These are phyloP conservation scores for Phoma sp. DNA, from an alignment of 2,329 filamentous ascomycete genomes.

Conservation along the genomic window DNA sequence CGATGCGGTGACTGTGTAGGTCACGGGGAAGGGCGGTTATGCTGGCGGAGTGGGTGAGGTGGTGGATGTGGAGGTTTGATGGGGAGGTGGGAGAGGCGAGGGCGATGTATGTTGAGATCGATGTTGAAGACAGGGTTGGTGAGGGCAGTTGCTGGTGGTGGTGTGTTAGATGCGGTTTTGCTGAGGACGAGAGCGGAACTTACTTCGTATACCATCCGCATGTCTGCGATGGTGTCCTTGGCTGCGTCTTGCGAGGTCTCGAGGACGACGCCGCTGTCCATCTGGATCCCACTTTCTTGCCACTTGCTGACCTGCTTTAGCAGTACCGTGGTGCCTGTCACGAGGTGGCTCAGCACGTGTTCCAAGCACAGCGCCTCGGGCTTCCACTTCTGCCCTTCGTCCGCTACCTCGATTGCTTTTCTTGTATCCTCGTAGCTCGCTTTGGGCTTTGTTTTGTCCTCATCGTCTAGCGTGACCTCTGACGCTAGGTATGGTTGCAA, in stretches of 20 bases:
- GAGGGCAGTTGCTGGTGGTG: conserved; percentile 3
- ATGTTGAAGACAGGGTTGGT: neutral
- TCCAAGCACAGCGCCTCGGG: conserved; percentile 50
- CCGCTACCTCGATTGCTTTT: conserved; percentile 44
- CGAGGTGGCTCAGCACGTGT: conserved; percentile 42
- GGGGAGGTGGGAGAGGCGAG: conserved; percentile 18
- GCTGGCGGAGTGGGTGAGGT: conserved; percentile 47
- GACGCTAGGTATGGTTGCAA: conserved; percentile 64
- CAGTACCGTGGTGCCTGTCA: conserved; percentile 38
- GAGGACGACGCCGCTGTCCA: conserved; percentile 65
- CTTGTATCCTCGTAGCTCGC: conserved; percentile 41
- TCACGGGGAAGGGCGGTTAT: conserved; percentile 47
- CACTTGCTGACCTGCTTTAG: conserved; percentile 51
- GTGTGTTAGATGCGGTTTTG: conserved; percentile 14
- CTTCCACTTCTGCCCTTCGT: conserved; percentile 52
- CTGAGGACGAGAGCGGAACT: conserved; percentile 1
- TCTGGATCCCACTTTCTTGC: conserved; percentile 65
- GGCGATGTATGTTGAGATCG: conserved; percentile 38
- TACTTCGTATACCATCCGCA: conserved; percentile 63
- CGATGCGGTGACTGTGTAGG: conserved; percentile 52
- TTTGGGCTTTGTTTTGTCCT: conserved; percentile 6
- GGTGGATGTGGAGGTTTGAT: conserved; percentile 36
- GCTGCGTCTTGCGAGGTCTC: conserved; percentile 40
- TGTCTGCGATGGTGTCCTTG: conserved; percentile 53
- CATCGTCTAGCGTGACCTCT: conserved; percentile 43